These are phyloP conservation scores for Selaginella moellendorffii DNA, from an alignment of 75 land plant genomes.

Conservation along the genomic window DNA sequence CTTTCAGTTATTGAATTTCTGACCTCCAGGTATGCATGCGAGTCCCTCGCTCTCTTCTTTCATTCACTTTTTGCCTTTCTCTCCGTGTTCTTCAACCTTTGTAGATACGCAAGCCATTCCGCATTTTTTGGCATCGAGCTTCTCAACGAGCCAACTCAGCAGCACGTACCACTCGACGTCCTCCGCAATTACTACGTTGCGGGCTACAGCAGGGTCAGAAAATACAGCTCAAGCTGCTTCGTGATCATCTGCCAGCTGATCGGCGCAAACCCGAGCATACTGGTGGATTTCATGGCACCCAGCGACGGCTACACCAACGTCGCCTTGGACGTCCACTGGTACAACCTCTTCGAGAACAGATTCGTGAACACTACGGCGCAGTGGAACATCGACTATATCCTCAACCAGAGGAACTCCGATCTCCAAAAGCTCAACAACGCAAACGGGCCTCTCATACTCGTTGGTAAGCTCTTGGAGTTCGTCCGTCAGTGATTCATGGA, in stretches of 20 bases:
- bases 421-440: conserved; percentile 32
- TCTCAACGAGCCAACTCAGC: background rate
- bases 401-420: background rate
- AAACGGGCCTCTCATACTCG: conserved; percentile 49
- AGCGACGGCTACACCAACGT: background rate
- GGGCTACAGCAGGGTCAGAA: conserved; percentile 2
- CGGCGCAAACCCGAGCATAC: background rate
- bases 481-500: background rate
- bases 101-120: conserved; percentile 3
- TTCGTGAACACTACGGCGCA: background rate
- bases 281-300: background rate
- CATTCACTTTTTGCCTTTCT: no score
- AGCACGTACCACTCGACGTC: background rate
- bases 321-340: conserved; percentile 2
- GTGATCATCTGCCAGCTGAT: background rate
- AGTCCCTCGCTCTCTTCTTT: background rate
- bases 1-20: background rate
- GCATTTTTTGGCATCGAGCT: conserved; percentile 3
- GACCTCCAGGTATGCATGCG: background rate
- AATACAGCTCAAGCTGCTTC: conserved; percentile 1
- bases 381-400: conserved; percentile 3
- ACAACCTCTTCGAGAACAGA: background rate
- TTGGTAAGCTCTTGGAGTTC: conserved; percentile 21
- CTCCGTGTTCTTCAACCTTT: no score
- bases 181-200: background rate